Percentiles rank a stretch among this genome's conserved stretches.
These are phyloP conservation scores for Flaveria sonorensis DNA, from an alignment of 129 eudicot species.

Conservation along the genomic window DNA sequence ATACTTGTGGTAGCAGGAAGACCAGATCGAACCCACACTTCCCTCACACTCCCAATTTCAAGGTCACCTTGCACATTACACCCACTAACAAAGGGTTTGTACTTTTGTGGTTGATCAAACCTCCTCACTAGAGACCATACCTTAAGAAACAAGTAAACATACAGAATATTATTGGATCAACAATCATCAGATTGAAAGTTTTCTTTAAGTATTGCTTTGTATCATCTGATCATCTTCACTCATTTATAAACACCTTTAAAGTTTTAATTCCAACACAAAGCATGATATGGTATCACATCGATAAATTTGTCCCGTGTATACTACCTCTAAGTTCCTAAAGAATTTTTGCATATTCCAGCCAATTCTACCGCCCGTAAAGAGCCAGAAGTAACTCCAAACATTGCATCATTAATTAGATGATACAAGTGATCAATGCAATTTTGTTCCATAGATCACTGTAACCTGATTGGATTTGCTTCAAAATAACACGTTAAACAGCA, in stretches of 20 bases:
- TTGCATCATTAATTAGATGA: slow-evolving; percentile 6
- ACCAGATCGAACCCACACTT: slow-evolving; percentile 89
- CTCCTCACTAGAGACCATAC: slow-evolving; percentile 99
- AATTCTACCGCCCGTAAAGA: slow-evolving; percentile 1
- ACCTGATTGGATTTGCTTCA: slow-evolving; percentile 1
- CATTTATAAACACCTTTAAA: background rate
- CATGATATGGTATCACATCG: slow-evolving; percentile 12
- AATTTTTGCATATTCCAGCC: slow-evolving; percentile 33
- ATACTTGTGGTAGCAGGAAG: slow-evolving; percentile 95
- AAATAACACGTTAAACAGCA: background rate
- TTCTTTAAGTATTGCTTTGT: background rate
- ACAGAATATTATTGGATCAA: background rate
- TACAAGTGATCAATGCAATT: slow-evolving; percentile 23
- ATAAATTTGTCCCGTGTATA: slow-evolving; percentile 23
- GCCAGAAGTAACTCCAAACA: background rate
- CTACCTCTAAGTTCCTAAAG: slow-evolving; percentile 20
- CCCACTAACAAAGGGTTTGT: slow-evolving; percentile 90
- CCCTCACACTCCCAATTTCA: slow-evolving; percentile 81
- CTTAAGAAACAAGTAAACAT: slow-evolving; percentile 38
- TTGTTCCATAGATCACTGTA: background rate
- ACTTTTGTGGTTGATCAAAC: slow-evolving; percentile 94
- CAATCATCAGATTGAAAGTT: slow-evolving; percentile 13
- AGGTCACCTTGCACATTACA: slow-evolving; percentile 80
- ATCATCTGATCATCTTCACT: background rate
- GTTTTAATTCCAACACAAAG: slow-evolving; percentile 8